These are phyloP conservation scores for Dysphania ambrosioides DNA, from an alignment of 148 eudicot genomes.

Conservation along the genomic window DNA sequence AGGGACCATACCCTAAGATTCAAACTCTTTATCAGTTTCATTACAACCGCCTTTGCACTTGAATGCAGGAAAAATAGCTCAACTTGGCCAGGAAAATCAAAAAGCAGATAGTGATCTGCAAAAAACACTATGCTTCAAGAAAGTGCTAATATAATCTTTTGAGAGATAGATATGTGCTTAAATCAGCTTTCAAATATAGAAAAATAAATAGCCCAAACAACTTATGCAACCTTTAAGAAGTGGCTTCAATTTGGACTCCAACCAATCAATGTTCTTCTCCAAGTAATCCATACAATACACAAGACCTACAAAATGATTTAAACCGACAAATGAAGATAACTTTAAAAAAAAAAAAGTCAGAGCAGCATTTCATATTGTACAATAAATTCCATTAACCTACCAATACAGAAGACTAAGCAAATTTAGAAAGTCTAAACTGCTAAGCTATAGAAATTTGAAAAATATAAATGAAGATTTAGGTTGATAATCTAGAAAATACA, in stretches of 20 bases:
- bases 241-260: conserved; percentile 79
- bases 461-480: too few relatives aligned
- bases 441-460: too few relatives aligned
- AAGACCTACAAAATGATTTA: conserved; percentile 49
- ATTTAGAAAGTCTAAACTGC: background rate
- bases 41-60: conserved; percentile 74
- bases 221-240: conserved; percentile 69
- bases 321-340: conserved; percentile 9
- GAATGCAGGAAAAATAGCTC: conserved; percentile 90
- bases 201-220: background rate
- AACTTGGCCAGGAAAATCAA: conserved; percentile 98
- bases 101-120: conserved; percentile 97
- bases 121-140: background rate
- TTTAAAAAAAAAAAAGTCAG: background rate
- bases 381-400: background rate
- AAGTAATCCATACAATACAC: conserved; percentile 97
- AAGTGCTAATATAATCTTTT: background rate
- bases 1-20: conserved; percentile 62
- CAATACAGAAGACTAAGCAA: background rate
- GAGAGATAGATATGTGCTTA: background rate
- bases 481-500: too few relatives aligned
- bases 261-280: conserved; percentile 95
- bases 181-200: background rate
- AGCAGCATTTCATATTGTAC: background rate
- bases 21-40: conserved; percentile 72